These are phyloP conservation scores for Sphagnurus paluster DNA, from an alignment of 1,284 basidiomycete species.

Conservation along the genomic window DNA sequence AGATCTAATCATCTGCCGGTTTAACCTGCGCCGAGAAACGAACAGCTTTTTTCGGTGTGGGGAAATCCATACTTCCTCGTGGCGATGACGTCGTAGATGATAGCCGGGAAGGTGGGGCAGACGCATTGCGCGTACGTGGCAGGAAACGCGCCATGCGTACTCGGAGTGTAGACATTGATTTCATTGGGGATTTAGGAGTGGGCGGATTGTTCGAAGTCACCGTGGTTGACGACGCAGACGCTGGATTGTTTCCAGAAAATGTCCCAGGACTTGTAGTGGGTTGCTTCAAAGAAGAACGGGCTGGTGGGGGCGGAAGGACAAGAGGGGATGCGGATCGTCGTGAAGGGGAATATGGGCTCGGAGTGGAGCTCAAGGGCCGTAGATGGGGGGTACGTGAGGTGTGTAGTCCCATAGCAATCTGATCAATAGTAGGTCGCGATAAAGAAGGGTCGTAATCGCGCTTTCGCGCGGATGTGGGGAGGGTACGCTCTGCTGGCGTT, in stretches of 20 bases:
- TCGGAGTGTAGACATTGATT: constrained; percentile 41
- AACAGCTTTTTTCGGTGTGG: constrained; percentile 52
- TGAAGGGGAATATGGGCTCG: constrained; percentile 28
- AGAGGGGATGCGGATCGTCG: constrained; percentile 30
- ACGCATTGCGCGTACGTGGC: constrained; percentile 39
- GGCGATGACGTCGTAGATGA: constrained; percentile 38
- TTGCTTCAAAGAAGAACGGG: constrained; percentile 66
- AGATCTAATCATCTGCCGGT: constrained; percentile 13
- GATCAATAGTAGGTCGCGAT: constrained; percentile 64
- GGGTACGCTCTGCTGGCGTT: constrained; percentile 47
- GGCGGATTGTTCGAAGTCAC: constrained; percentile 39
- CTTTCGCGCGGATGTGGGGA: constrained; percentile 32
- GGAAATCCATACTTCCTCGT: constrained; percentile 34
- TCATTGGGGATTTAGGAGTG: constrained; percentile 25
- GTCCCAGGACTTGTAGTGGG: constrained; percentile 33
- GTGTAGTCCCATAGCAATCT: constrained; percentile 76
- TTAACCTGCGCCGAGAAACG: constrained; percentile 46
- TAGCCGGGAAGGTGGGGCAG: constrained; percentile 35
- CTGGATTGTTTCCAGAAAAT: constrained; percentile 37
- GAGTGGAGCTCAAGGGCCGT: constrained; percentile 35
- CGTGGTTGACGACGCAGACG: constrained; percentile 51
- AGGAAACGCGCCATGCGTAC: constrained; percentile 53
- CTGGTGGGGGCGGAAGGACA: constrained; percentile 51
- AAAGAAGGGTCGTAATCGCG: constrained; percentile 37
- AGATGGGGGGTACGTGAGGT: constrained; percentile 71